Evolutionary conservation across 169 alveolate species (phyloP).

Genomic region (Cyclospora cayetanensis): DNA sequence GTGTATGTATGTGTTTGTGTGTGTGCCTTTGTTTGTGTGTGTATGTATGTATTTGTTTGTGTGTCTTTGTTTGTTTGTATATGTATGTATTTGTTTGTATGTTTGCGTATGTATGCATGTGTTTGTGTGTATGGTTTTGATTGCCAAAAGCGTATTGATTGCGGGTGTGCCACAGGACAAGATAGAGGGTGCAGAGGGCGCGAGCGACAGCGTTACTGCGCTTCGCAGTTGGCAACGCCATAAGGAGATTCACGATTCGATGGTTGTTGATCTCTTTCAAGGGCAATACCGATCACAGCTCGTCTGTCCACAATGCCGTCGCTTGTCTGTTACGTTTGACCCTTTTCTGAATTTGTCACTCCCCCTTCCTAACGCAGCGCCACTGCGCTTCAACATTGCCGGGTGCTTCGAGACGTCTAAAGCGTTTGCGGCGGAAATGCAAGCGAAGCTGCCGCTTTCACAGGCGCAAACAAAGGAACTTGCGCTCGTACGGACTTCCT

Average conservation of each 20-base stretch:
- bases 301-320: conserved; percentile 85
- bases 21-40: too few relatives aligned
- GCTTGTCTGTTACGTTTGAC: conserved; percentile 86
- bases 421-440: conserved; percentile 24
- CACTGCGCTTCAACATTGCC: conserved; percentile 32
- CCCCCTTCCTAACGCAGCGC: conserved; percentile 83
- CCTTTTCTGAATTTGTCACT: conserved; percentile 90
- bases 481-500: conserved; percentile 1
- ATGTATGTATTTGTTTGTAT: too few relatives aligned
- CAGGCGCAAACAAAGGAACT: background rate
- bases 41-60: too few relatives aligned
- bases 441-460: background rate
- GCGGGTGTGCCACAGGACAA: conserved; percentile 39
- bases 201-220: conserved; percentile 81
- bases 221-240: conserved; percentile 84
- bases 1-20: too few relatives aligned
- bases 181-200: conserved; percentile 75
- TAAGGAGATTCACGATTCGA: conserved; percentile 85
- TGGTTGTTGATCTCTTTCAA: conserved; percentile 90
- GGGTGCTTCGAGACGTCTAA: background rate
- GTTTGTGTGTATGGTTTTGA: background rate
- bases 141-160: too few relatives aligned
- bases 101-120: too few relatives aligned
- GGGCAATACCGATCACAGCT: conserved; percentile 90
- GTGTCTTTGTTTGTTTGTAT: too few relatives aligned